Percentiles rank a stretch among this genome's conserved stretches.
These are phyloP conservation scores for Avicennia marina DNA, from an alignment of 257 asterid species.

Conservation along the genomic window DNA sequence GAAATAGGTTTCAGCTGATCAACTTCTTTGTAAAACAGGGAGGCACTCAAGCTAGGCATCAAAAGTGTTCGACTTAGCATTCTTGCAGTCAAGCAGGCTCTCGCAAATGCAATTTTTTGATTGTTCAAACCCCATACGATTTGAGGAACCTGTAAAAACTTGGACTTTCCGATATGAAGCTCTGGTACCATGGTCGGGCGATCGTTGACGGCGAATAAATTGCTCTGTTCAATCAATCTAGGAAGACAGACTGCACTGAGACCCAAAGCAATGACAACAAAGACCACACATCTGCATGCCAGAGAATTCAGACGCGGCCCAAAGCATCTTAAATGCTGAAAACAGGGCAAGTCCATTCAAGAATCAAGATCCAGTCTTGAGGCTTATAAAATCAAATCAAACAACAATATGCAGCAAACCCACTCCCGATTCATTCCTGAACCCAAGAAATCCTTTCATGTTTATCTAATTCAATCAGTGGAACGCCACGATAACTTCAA, in stretches of 20 bases:
- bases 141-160: slow-evolving; percentile 78
- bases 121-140: slow-evolving; percentile 87
- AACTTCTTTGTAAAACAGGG: slow-evolving; percentile 85
- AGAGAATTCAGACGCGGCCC: slow-evolving; percentile 45
- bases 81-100: slow-evolving; percentile 83
- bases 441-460: slow-evolving; percentile 7
- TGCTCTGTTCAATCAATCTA: slow-evolving; percentile 31
- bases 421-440: neutral
- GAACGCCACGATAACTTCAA: neutral
- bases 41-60: slow-evolving; percentile 91
- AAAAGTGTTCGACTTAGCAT: slow-evolving; percentile 62
- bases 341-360: slow-evolving; percentile 44
- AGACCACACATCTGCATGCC: slow-evolving; percentile 51
- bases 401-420: too few species aligned
- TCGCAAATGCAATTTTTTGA: slow-evolving; percentile 82
- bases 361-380: slow-evolving; percentile 24
- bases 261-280: slow-evolving; percentile 39
- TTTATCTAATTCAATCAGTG: slow-evolving; percentile 2
- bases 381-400: slow-evolving; percentile 12
- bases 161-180: slow-evolving; percentile 13
- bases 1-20: slow-evolving; percentile 65
- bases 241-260: slow-evolving; percentile 39
- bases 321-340: slow-evolving; percentile 49
- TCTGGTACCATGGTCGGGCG: slow-evolving; percentile 3
- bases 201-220: slow-evolving; percentile 15